Base-by-base conservation (phyloP, 2,329 filamentous ascomycete genomes). In the Orbilia ellipsospora region DNA sequence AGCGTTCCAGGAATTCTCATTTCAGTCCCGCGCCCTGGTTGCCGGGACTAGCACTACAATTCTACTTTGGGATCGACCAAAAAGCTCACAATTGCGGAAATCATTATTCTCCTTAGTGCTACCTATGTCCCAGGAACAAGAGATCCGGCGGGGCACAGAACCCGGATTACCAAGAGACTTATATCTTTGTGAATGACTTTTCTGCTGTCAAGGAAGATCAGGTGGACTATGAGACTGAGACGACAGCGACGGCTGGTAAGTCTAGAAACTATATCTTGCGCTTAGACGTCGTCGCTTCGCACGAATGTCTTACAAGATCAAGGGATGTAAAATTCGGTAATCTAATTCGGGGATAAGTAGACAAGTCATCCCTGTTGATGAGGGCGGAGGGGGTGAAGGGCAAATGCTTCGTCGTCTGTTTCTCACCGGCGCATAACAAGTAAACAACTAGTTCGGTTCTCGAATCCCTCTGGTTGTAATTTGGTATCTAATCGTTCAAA, bases 121-220 rank as follows among this genome's bases (percentile, higher is more conserved):
- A 98, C 82, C 87, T 99, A 8, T 99, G 95, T 81, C 95, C 95
- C 0, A 89, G 93, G 44, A 99, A 99, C 82, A 86, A 90, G 78
- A 90, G 95, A 68, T 95, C 95, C 2, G 89, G 93, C 79, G 95
- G 95, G 66, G 93, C 95, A 80, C 82, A 83, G 74, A 99, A 99
- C 80, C 94, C 95, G 0, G 86, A 91, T 64, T 99, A 98, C 81
- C 87, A 91, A 62, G 88, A 88, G 80, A 96, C 93, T 0, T 98
- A 96, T 81, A 90, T 94, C 45, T 99, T 99, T 81, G 91, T 98
- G 79, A 99, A 99, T 80, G 95, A 99, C 82, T 99, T 95, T 83
- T 96, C 93, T 80, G 95, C 95, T 1, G 94, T 99, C 60, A 97
- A 97, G 84, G 94, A 97, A 83, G 87, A 92, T 77, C 95, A 99